Evolutionary conservation across 2,329 filamentous ascomycete species (phyloP).

Genomic region (Trichoderma breve): DNA sequence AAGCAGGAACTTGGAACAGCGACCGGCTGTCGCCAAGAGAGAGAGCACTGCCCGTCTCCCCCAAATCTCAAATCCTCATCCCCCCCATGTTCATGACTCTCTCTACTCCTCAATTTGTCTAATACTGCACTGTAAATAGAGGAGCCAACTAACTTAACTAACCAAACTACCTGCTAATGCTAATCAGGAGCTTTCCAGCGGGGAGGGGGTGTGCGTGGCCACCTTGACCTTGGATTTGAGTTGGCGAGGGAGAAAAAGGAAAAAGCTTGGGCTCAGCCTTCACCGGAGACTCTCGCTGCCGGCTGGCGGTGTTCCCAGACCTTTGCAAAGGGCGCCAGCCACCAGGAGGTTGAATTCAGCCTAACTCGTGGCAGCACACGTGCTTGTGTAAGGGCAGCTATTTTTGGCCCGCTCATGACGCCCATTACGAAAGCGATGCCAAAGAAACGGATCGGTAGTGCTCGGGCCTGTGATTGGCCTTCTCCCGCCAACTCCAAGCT

Average conservation of each 20-base stretch:
- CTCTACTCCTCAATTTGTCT: not conserved
- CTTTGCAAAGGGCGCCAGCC: not conserved
- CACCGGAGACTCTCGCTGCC: slow-evolving; percentile 14
- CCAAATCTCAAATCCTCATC: not conserved
- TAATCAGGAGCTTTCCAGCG: not conserved
- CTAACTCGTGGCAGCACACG: slow-evolving; percentile 16
- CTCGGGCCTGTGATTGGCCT: not conserved
- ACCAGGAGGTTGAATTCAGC: slow-evolving; percentile 18
- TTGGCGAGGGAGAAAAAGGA: not conserved
- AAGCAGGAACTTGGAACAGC: not conserved
- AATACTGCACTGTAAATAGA: not conserved
- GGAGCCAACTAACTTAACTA: not conserved
- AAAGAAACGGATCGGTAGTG: not conserved
- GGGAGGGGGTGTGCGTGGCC: not conserved
- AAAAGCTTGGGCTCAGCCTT: slow-evolving; percentile 15
- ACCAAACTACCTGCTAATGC: not conserved
- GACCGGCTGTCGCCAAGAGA: slow-evolving; percentile 10
- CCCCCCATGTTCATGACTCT: not conserved
- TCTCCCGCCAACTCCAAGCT: not conserved
- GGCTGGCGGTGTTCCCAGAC: slow-evolving; percentile 18
- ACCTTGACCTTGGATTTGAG: not conserved
- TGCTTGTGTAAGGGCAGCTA: slow-evolving; percentile 13
- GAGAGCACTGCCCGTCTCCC: not conserved
- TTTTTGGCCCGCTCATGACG: slow-evolving; percentile 15
- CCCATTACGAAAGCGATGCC: slow-evolving; percentile 2